Evolutionary conservation across 495 filamentous ascomycete species (phyloP).

Genomic region (Halenospora varia): DNA sequence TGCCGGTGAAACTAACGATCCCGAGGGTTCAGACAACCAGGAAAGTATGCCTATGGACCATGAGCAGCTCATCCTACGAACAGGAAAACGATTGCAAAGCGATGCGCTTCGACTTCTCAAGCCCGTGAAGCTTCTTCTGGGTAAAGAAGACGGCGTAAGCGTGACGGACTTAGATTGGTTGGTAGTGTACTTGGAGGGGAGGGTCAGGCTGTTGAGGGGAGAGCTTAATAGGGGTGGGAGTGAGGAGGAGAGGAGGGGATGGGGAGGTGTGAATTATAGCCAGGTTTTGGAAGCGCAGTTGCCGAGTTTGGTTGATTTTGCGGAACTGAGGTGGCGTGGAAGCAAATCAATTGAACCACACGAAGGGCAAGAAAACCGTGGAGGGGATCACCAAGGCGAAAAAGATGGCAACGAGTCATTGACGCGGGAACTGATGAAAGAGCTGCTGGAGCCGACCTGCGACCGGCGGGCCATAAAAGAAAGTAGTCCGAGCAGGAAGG

Average conservation of each 20-base stretch:
- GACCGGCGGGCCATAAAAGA: not conserved
- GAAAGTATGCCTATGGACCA: too few relatives aligned
- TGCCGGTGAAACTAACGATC: not conserved
- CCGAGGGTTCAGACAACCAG: not conserved
- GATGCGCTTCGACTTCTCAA: not conserved
- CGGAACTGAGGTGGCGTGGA: not conserved
- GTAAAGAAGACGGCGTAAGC: not conserved
- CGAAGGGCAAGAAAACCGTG: not conserved
- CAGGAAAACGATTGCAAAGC: not conserved
- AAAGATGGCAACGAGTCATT: too few relatives aligned
- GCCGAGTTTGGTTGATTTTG: not conserved
- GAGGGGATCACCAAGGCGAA: not conserved
- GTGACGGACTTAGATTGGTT: not conserved
- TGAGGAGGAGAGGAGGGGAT: not conserved
- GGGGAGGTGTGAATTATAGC: not conserved
- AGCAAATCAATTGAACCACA: too few relatives aligned
- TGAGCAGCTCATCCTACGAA: not conserved
- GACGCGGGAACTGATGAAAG: not conserved
- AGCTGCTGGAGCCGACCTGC: not conserved
- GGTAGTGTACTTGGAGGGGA: not conserved
- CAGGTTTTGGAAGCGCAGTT: not conserved
- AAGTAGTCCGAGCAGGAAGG: too few relatives aligned
- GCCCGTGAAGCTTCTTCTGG: not conserved
- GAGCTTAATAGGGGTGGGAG: not conserved
- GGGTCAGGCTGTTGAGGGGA: not conserved